Base-by-base conservation (phyloP, 805 yeast genomes). In the Starmerella bombi region DNA sequence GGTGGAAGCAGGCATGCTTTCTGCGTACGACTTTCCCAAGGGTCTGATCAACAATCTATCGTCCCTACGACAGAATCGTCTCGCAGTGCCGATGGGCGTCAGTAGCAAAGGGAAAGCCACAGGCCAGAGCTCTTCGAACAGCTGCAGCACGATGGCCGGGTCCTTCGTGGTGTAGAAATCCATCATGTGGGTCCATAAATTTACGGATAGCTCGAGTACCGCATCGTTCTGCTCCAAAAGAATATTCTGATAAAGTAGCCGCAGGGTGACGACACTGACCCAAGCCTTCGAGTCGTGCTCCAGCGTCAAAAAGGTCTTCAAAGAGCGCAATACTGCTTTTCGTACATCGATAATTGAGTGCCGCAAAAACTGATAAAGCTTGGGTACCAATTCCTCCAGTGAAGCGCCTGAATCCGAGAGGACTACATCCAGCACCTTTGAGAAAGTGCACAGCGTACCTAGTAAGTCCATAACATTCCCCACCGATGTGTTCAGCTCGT, bases 401-500 rank as follows among this genome's bases (percentile, higher is more conserved):
- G 85, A 72, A 56, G 71, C 67, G 18, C 71, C 61, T 5, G 69
- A 63, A 45, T 71, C 67, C 12, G 62, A 60, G 50, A 77, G 79
- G 67, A 91, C 72, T 20, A 77, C 69, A 9, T 74, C 77, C 30
- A 86, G 64, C 5, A 86, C 94, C 54, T 76, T 76, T 2, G 74
- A 71, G 59, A 79, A 86, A 5, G 85, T 72, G 57, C 96, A 91
- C 37, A 91, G 65, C 51, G 80, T 82, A 2, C 95, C 86, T 40
- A 91, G 66, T 18, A 91, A 63, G 59, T 91, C 95, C 95, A 91
- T 86, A 1, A 91, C 91, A 2, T 93, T 80, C 28, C 97, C 96
- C 33, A 91, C 84, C 3, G 95, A 80, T 0, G 97, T 93, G 10
- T 94, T 81, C 36, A 91, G 66, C 59, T 91, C 99, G 58, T 91